Percentiles rank a stretch among this genome's conserved stretches.
Evolutionary conservation across 352 stramenopile genomes (phyloP).

Genomic region (Phytopythium oedochilum): DNA sequence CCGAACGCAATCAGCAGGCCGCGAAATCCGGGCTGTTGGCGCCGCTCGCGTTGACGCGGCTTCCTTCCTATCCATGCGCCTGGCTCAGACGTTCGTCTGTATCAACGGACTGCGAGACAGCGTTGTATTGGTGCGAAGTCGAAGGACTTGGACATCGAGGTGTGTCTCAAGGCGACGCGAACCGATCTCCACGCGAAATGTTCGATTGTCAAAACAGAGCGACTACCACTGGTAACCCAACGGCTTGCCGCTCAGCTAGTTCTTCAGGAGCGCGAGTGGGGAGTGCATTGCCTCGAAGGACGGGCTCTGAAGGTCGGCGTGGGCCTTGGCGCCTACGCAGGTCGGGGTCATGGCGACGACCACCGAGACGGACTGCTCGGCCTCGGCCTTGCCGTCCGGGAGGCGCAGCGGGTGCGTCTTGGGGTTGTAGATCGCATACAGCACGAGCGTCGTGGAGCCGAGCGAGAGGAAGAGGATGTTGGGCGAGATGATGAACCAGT

Average conservation of each 20-base stretch:
- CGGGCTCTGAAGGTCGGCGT: slow-evolving; percentile 11
- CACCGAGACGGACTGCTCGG: slow-evolving; percentile 7
- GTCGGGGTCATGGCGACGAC: slow-evolving; percentile 14
- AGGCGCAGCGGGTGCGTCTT: slow-evolving; percentile 24
- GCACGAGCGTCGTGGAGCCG: slow-evolving; percentile 21
- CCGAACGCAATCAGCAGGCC: neutral
- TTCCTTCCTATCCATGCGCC: too few relatives aligned
- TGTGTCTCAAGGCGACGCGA: too few relatives aligned
- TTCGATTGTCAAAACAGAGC: too few relatives aligned
- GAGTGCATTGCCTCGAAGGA: slow-evolving; percentile 20
- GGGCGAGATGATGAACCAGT: slow-evolving; percentile 30
- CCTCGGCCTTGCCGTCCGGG: slow-evolving; percentile 7
- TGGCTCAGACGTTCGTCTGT: too few relatives aligned
- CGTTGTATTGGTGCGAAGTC: too few relatives aligned
- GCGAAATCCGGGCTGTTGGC: neutral
- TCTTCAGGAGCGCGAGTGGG: slow-evolving; percentile 6
- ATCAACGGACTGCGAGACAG: too few relatives aligned
- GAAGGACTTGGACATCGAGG: too few relatives aligned
- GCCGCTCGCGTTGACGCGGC: neutral
- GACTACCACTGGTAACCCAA: too few relatives aligned
- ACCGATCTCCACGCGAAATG: too few relatives aligned
- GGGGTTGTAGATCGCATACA: slow-evolving; percentile 26
- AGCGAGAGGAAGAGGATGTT: slow-evolving; percentile 26
- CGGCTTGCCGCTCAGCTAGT: too few relatives aligned
- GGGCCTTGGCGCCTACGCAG: slow-evolving; percentile 4